Evolutionary conservation across 768 basidiomycete species (phyloP), one percentile per base, ranked within the genome.

Genomic region (Lyophyllum decastes): DNA sequence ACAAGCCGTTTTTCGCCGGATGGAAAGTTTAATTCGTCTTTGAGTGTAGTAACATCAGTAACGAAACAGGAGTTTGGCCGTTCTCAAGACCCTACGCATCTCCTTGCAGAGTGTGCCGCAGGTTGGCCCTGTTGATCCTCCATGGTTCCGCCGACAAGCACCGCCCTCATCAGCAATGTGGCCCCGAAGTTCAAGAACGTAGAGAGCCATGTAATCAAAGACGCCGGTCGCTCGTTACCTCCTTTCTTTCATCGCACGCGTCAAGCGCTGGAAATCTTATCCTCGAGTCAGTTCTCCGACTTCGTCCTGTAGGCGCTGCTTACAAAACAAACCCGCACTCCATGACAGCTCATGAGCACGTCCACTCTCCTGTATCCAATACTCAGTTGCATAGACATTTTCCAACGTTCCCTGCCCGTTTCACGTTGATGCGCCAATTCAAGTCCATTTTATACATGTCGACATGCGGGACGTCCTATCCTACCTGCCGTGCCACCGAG

Each of bases 161-260:
- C 72, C 24, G 66, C 62, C n/a, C 57, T 73, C 7, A 64, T 66
- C 5, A 57, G 61, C 24, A 59, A 66, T 49, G 61, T 73, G 62
- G 57, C 61, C 52, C 66, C 68, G 12, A 64, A 72, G 57, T 76
- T 76, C 67, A 72, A 65, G 54, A 63, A 75, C 46, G 51, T 70
- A 26, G 70, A 75, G 50, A 61, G 62, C 21, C 58, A 68, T 49
- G 58, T 64, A 46, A 60, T 75, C 54, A 60, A 67, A 30, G 72
- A 67, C 25, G 52, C 47, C 41, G 21, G 50, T 58, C 9, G 27
- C 51, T 17, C 38, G 24, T 16, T 48, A 52, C 34, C 33, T 52
- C 34, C 34, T 46, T 21, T 24, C 40, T 22, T 58, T 51, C 24
- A 45, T 52, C 19, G 8, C 21, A 11, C 57, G 57, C 8, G 34